Conservation (phyloP, 2,329 filamentous ascomycete genomes). For the Pestalotiopsis sp. region DNA sequence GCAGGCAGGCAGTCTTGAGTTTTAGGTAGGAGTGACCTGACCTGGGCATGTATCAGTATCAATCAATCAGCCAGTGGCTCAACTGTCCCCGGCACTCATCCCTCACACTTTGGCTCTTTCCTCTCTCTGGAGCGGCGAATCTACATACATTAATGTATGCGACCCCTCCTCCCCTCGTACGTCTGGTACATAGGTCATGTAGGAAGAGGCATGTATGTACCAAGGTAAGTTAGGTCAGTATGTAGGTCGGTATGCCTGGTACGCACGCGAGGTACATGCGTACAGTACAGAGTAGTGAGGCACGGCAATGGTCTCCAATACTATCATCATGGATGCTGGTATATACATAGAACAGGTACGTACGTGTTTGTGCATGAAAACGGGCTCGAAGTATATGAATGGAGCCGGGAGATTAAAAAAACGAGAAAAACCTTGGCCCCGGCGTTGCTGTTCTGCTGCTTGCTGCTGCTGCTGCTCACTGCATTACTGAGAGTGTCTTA, state of each 20-base stretch:
- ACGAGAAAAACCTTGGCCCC: not conserved
- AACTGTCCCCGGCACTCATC: not conserved
- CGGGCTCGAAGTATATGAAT: not conserved
- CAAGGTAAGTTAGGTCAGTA: no score
- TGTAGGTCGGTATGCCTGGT: no score
- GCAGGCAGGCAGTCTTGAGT: no score
- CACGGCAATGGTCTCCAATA: not conserved
- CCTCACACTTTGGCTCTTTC: not conserved
- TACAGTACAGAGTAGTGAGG: not conserved
- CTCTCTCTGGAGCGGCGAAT: not conserved
- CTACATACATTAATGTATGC: not conserved
- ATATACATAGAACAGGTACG: not conserved
- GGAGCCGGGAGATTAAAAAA: not conserved
- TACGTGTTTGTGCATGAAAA: slow-evolving; percentile 1
- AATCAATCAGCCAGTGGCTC: no score
- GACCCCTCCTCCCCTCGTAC: not conserved
- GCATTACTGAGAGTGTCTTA: not conserved
- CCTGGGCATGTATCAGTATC: not conserved
- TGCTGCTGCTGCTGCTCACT: not conserved
- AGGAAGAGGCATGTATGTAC: no score
- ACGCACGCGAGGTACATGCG: not conserved
- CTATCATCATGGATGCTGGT: not conserved
- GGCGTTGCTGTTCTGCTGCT: not conserved
- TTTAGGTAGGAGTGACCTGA: not conserved
- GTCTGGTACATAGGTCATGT: no score